phyloP scores from a whole-genome alignment of 495 filamentous ascomycete species.

The Penicillium bialowiezense region DNA sequence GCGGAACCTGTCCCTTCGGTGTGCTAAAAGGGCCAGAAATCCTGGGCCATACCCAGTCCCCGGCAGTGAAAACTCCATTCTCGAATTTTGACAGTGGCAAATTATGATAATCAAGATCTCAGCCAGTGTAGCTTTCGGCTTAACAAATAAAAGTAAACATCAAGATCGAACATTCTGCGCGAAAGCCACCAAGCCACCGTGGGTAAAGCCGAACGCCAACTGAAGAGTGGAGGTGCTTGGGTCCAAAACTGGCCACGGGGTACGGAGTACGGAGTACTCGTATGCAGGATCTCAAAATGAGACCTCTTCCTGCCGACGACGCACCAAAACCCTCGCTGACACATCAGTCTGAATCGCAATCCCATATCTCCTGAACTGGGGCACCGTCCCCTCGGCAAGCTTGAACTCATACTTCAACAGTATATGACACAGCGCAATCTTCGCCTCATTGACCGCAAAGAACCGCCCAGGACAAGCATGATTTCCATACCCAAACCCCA shows the following conservation, averaged over 20 bases:
- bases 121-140: no score
- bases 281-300: not conserved
- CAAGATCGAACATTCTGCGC: not conserved
- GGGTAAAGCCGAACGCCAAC: no score
- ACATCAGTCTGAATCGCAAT: not conserved
- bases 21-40: no score
- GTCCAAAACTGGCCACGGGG: no score
- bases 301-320: not conserved
- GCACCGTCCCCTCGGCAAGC: not conserved
- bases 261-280: no score
- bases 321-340: not conserved
- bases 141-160: no score
- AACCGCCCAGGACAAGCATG: conserved; percentile 47
- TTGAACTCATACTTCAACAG: conserved; percentile 49
- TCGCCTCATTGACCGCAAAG: conserved; percentile 37
- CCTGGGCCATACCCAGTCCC: no score
- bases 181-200: no score
- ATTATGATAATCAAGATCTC: no score
- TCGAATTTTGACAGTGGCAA: no score
- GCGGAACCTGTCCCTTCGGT: not conserved
- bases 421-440: conserved; percentile 30
- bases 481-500: conserved; percentile 36
- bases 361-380: not conserved
- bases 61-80: no score
- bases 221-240: no score